These are phyloP conservation scores for Exophiala sideris DNA, from an alignment of 2,329 filamentous ascomycete species.

Conservation along the genomic window DNA sequence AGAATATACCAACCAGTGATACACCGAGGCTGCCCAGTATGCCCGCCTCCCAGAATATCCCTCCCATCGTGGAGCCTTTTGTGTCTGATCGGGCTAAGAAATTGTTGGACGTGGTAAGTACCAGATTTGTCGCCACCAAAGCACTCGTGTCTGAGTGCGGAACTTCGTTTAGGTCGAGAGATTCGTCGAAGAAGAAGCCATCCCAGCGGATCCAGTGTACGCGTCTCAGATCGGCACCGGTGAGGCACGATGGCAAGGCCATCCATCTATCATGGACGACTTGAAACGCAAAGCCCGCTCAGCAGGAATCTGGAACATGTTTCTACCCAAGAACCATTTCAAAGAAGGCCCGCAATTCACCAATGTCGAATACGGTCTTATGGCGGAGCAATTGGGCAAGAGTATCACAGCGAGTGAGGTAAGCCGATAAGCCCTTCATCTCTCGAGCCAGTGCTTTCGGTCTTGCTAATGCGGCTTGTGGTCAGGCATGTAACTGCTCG, in stretches of 20 bases:
- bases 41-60: slow-evolving; percentile 53
- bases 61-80: slow-evolving; percentile 56
- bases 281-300: slow-evolving; percentile 79
- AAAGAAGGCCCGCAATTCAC: slow-evolving; percentile 80
- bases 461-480: neutral
- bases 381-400: slow-evolving; percentile 96
- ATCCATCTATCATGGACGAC: slow-evolving; percentile 80
- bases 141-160: neutral
- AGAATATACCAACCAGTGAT: neutral
- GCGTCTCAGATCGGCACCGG: slow-evolving; percentile 73
- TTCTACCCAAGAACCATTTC: slow-evolving; percentile 92
- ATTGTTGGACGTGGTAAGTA: slow-evolving; percentile 68
- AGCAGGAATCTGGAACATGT: slow-evolving; percentile 96
- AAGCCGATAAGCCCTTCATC: slow-evolving; percentile 39
- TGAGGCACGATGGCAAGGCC: slow-evolving; percentile 68
- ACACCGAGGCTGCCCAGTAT: neutral
- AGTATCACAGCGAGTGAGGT: slow-evolving; percentile 79
- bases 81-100: slow-evolving; percentile 82
- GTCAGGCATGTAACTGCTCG: slow-evolving; percentile 62
- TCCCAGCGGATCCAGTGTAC: slow-evolving; percentile 77
- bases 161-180: slow-evolving; percentile 66
- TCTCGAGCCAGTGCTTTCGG: neutral
- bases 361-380: slow-evolving; percentile 94
- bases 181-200: slow-evolving; percentile 95
- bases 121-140: slow-evolving; percentile 36